Percentiles rank a stretch among this genome's conserved stretches.
These are phyloP conservation scores for Multifurca ochricompacta DNA, from an alignment of 768 basidiomycete genomes.

Conservation along the genomic window DNA sequence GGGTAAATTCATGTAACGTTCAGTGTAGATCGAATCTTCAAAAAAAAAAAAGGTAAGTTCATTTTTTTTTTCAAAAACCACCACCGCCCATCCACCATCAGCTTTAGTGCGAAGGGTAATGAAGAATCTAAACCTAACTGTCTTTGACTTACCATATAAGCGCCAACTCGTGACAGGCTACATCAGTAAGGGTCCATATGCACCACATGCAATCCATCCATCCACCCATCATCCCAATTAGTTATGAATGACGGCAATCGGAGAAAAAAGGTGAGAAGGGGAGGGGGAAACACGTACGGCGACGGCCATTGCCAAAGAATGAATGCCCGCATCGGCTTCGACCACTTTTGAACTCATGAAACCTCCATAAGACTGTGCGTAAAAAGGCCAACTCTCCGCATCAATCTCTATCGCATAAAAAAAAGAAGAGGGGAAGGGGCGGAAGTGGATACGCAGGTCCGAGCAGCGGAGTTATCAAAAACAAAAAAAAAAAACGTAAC, in stretches of 20 bases:
- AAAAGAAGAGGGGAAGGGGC: not conserved
- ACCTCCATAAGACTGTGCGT: constrained; percentile 80
- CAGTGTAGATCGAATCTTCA: constrained; percentile 91
- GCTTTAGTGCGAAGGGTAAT: no score
- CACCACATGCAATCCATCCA: no score
- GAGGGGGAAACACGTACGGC: constrained; percentile 49
- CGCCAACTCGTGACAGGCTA: constrained; percentile 87
- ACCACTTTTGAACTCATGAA: constrained; percentile 93
- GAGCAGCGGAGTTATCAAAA: no score
- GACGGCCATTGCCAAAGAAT: constrained; percentile 85
- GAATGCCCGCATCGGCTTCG: constrained; percentile 84
- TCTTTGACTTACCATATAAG: constrained; percentile 53
- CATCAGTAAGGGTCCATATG: not conserved
- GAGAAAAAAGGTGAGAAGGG: not conserved
- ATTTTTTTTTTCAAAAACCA: no score
- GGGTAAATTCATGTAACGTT: constrained; percentile 92
- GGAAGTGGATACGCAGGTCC: no score
- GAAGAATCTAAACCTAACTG: no score
- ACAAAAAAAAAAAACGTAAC: no score
- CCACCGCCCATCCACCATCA: no score
- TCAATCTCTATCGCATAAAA: not conserved
- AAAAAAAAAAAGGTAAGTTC: not conserved
- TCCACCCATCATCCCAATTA: no score
- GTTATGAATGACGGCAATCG: not conserved
- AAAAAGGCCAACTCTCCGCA: not conserved